Conservation (phyloP, 352 stramenopile species). For the Globisporangium canariense region DNA sequence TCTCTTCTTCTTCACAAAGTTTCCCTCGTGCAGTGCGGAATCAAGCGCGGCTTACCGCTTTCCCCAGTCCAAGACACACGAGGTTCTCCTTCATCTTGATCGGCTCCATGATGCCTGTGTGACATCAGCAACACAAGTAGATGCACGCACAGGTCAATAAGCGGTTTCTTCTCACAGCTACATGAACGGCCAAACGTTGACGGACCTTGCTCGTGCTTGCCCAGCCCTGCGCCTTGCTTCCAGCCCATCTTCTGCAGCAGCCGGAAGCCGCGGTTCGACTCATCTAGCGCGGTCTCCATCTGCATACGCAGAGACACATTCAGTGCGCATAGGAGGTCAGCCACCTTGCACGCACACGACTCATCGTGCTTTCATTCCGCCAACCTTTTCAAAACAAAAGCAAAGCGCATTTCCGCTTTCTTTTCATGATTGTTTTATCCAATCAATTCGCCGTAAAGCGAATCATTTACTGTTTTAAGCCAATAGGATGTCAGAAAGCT, state of each 20-base stretch:
- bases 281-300: slow-evolving; percentile 28
- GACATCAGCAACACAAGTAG: neutral
- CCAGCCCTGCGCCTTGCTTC: slow-evolving; percentile 44
- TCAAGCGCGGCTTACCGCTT: slow-evolving; percentile 27
- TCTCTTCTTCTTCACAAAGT: neutral
- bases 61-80: slow-evolving; percentile 54
- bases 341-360: too few species aligned
- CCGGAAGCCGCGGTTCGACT: slow-evolving; percentile 52
- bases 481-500: too few species aligned
- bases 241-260: slow-evolving; percentile 67
- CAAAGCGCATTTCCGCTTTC: too few species aligned
- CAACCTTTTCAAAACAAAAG: too few species aligned
- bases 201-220: slow-evolving; percentile 43
- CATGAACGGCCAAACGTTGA: too few species aligned
- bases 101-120: slow-evolving; percentile 49
- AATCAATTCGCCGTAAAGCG: too few species aligned
- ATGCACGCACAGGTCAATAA: neutral
- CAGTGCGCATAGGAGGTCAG: too few species aligned
- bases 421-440: too few species aligned
- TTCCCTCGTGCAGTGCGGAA: neutral
- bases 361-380: too few species aligned
- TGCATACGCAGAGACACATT: neutral
- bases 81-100: slow-evolving; percentile 64
- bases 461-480: too few species aligned
- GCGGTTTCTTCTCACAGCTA: neutral